Evolutionary conservation across 2,329 filamentous ascomycete genomes (phyloP).

Genomic region (Monilinia vaccinii-corymbosi): DNA sequence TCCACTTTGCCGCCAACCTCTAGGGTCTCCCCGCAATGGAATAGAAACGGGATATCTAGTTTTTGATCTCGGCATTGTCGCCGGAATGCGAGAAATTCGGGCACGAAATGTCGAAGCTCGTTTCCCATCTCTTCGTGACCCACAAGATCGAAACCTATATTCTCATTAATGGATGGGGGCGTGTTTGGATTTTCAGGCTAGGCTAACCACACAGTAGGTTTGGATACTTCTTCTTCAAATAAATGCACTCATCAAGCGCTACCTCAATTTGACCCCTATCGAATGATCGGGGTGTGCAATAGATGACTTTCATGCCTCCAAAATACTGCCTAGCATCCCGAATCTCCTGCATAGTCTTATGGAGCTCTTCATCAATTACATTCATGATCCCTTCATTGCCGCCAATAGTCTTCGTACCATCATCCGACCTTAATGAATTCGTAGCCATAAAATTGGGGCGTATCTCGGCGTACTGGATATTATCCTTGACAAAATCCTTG

Average conservation of each 20-base stretch:
- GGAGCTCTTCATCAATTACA: conserved; percentile 48
- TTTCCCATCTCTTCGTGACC: conserved; percentile 57
- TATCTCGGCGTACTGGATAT: conserved; percentile 63
- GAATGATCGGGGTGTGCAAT: conserved; percentile 59
- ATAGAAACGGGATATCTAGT: conserved; percentile 60
- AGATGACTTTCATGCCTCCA: conserved; percentile 60
- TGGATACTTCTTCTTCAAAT: conserved; percentile 47
- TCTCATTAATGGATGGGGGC: background rate
- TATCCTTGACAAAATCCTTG: conserved; percentile 52
- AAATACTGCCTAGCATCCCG: conserved; percentile 38
- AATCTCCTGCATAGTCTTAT: conserved; percentile 36
- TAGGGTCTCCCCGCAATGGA: conserved; percentile 69
- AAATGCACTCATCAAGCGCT: conserved; percentile 52
- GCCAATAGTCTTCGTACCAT: conserved; percentile 42
- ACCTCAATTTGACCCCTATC: conserved; percentile 36
- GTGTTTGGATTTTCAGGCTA: background rate
- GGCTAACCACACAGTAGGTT: conserved; percentile 53
- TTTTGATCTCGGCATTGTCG: conserved; percentile 37
- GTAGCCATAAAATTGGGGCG: conserved; percentile 57
- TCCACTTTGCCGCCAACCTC: conserved; percentile 56
- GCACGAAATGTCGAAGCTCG: conserved; percentile 47
- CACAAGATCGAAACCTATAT: conserved; percentile 57
- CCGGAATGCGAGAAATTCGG: conserved; percentile 48
- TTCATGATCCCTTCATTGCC: conserved; percentile 51
- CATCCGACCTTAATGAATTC: conserved; percentile 51